Evolutionary conservation across 176 grass and related monocot species (phyloP), one percentile per base, ranked within the genome.

Genomic region (Lolium rigidum): DNA sequence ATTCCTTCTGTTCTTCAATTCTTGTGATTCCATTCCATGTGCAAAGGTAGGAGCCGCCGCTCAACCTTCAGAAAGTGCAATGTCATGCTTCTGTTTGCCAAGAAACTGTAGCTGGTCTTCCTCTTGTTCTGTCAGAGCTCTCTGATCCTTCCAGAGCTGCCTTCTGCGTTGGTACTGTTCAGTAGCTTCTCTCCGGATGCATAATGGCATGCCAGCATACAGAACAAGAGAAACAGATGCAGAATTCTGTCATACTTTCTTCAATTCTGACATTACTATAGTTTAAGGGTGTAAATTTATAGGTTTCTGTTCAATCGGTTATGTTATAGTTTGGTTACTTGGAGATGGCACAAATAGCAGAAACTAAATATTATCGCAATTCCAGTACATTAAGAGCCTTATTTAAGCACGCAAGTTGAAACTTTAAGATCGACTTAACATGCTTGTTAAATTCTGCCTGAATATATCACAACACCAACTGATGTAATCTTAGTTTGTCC

Each of bases 291-390:
- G 20, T 67, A 37, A 15, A 28, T 73, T 35, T 35, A 35, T 35
- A 35, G 31, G 31, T 35, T 35, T 35, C 31, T 35, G 31, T 35
- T 35, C 31, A 35, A 35, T 35, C 31, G 31, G 31, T 35, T 35
- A 35, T 35, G 31, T 35, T 35, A 35, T 35, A 35, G 31, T 75
- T 43, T 43, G 49, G n/a, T 81, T 86, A 52, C 70, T 76, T 86
- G 51, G 25, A 73, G 70, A 70, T 65, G 65, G 67, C 66, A 18
- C 50, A 76, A 26, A 55, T 22, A 63, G 16, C 28, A 60, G 4
- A 91, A 39, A 60, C 28, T 2, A 69, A 26, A 85, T 66, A 41
- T 76, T 41, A 81, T 3, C 61, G 60, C 48, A 91, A 54, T 61
- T 69, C 35, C 0, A 75, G n/a, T 25, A 49, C 16, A 68, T 43